phyloP scores from a whole-genome alignment of 2,329 filamentous ascomycete genomes.

The Nemania sp. region DNA sequence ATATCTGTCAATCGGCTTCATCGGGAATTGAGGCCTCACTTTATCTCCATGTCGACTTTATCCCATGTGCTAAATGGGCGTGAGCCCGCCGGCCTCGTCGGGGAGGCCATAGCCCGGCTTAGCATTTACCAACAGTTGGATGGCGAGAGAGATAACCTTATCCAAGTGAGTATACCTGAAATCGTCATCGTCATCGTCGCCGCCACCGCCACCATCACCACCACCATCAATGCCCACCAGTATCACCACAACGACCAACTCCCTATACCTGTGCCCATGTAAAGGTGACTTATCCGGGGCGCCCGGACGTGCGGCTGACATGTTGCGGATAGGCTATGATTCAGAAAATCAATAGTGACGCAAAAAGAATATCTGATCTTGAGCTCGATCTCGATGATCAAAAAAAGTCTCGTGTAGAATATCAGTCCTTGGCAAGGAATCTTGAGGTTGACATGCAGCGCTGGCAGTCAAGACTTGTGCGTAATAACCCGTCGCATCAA shows the following conservation, averaged over 20 bases:
- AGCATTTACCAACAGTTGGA: conserved; percentile 47
- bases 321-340: conserved; percentile 43
- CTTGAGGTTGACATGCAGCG: conserved; percentile 43
- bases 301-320: conserved; percentile 32
- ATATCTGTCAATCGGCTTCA: neutral
- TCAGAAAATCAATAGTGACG: conserved; percentile 44
- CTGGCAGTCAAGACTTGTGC: conserved; percentile 45
- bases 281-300: neutral
- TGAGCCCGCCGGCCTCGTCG: conserved; percentile 34
- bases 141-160: conserved; percentile 46
- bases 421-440: conserved; percentile 42
- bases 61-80: conserved; percentile 43
- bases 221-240: neutral
- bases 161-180: conserved; percentile 44
- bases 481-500: conserved; percentile 29
- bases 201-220: neutral
- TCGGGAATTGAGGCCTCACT: neutral
- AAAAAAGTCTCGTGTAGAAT: conserved; percentile 45
- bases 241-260: neutral
- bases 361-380: conserved; percentile 46
- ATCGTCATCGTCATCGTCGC: neutral
- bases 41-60: conserved; percentile 33
- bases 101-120: conserved; percentile 42
- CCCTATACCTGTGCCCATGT: neutral
- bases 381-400: conserved; percentile 49